Conservation (phyloP, 352 stramenopile genomes). For the Phytopythium oedochilum region DNA sequence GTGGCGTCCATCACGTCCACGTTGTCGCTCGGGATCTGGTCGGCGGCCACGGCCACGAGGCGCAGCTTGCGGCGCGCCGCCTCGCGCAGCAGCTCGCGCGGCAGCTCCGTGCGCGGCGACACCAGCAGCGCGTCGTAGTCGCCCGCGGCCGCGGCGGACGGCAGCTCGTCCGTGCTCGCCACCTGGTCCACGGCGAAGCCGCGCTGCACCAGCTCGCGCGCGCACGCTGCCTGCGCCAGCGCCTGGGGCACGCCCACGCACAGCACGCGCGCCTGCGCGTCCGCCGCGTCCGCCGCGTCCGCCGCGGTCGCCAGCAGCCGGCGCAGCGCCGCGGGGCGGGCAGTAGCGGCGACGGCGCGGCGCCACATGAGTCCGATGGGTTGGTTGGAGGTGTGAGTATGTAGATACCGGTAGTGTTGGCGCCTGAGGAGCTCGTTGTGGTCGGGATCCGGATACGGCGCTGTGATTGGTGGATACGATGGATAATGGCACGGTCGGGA, state of each 20-base stretch:
- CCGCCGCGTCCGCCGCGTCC: background rate
- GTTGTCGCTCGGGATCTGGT: conserved; percentile 49
- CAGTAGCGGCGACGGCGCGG: background rate
- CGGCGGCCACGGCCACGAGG: conserved; percentile 50
- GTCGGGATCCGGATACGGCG: no score
- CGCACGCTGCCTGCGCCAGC: conserved; percentile 43
- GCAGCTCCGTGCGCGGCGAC: conserved; percentile 38
- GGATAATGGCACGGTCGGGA: no score
- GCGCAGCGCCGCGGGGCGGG: background rate
- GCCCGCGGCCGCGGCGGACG: conserved; percentile 20
- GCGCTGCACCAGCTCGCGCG: conserved; percentile 68
- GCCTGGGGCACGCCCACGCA: conserved; percentile 54
- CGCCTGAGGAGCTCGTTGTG: no score
- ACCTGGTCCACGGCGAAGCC: conserved; percentile 60
- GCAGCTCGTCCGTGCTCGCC: conserved; percentile 21
- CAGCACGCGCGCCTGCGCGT: conserved; percentile 38
- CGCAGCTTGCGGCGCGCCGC: conserved; percentile 43
- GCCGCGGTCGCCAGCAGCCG: conserved; percentile 11
- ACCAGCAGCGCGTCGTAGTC: conserved; percentile 67
- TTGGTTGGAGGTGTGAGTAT: background rate
- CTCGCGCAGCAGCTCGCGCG: conserved; percentile 30
- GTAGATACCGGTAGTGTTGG: background rate
- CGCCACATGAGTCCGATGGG: conserved; percentile 8
- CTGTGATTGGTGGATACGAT: no score
- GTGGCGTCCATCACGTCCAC: conserved; percentile 77